Evolutionary conservation across 164 flowering plant genomes (phyloP).

Genomic region (Euptelea pleiosperma): DNA sequence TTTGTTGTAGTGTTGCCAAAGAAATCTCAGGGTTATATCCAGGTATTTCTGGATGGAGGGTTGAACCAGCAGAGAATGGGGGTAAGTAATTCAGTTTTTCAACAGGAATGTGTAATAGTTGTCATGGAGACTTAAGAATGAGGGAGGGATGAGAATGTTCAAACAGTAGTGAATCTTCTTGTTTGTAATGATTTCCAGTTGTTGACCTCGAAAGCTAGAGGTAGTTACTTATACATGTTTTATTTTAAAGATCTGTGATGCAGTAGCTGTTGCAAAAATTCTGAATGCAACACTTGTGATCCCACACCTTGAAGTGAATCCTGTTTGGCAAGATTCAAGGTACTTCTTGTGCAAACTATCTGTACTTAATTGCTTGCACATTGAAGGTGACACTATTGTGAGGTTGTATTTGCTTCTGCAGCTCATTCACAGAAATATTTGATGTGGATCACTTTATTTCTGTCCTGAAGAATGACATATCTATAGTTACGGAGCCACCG

Average conservation of each 20-base stretch:
- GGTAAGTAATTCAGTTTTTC: constrained; percentile 40
- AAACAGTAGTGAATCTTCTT: too few relatives aligned
- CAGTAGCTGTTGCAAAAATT: constrained; percentile 96
- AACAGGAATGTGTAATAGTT: not conserved
- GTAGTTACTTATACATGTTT: too few relatives aligned
- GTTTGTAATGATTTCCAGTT: too few relatives aligned
- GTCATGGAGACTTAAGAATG: too few relatives aligned
- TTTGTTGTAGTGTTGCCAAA: constrained; percentile 47
- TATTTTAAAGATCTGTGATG: constrained; percentile 75
- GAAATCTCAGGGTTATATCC: constrained; percentile 72
- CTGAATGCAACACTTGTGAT: constrained; percentile 96
- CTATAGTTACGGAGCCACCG: constrained; percentile 81
- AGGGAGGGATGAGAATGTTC: too few relatives aligned
- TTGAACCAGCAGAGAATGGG: constrained; percentile 99
- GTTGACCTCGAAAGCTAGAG: too few relatives aligned
- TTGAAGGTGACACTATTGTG: constrained; percentile 7
- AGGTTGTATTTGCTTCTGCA: constrained; percentile 36
- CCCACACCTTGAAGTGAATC: constrained; percentile 91
- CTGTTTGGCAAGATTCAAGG: constrained; percentile 98
- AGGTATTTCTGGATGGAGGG: constrained; percentile 97
- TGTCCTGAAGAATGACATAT: constrained; percentile 77
- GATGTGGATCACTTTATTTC: constrained; percentile 96
- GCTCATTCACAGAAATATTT: constrained; percentile 88
- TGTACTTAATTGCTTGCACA: not conserved
- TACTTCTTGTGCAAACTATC: constrained; percentile 15